phyloP scores from a whole-genome alignment of 2,329 filamentous ascomycete genomes.

The Pleurostoma richardsiae region DNA sequence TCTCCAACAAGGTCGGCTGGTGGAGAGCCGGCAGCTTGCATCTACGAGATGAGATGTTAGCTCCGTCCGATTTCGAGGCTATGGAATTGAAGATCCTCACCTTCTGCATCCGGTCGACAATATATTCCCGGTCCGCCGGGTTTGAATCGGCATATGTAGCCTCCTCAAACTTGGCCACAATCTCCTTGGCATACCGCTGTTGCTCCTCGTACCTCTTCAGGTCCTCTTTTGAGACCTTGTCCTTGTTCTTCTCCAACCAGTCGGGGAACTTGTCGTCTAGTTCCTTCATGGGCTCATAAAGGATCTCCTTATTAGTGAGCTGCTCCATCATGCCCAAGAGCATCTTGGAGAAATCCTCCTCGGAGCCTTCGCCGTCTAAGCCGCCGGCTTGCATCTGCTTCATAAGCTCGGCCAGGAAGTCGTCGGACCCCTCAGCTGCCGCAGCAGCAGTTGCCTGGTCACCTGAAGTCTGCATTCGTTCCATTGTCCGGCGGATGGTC shows the following conservation, averaged over 20 bases:
- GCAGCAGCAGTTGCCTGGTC: constrained; percentile 78
- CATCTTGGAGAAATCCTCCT: constrained; percentile 92
- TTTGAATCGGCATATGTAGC: constrained; percentile 78
- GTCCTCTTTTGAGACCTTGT: constrained; percentile 63
- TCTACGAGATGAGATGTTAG: constrained; percentile 48
- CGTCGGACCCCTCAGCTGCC: constrained; percentile 62
- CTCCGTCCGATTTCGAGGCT: background rate
- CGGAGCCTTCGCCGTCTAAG: constrained; percentile 51
- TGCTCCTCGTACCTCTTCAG: constrained; percentile 78
- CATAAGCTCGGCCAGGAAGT: constrained; percentile 87
- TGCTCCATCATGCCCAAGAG: constrained; percentile 99
- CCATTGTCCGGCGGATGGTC: constrained; percentile 90
- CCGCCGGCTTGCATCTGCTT: constrained; percentile 74
- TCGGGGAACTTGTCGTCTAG: constrained; percentile 84
- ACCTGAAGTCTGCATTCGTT: constrained; percentile 87
- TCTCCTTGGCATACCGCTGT: constrained; percentile 73
- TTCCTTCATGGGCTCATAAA: constrained; percentile 99
- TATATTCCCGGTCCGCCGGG: constrained; percentile 77
- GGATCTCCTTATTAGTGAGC: constrained; percentile 93
- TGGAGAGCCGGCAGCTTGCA: constrained; percentile 92
- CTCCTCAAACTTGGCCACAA: constrained; percentile 84
- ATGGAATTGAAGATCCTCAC: constrained; percentile 41
- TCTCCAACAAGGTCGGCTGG: constrained; percentile 89
- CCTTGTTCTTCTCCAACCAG: constrained; percentile 78
- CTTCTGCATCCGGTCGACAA: constrained; percentile 97